Conservation (phyloP, 2,329 filamentous ascomycete genomes). For the Pseudomassariella vexata region DNA sequence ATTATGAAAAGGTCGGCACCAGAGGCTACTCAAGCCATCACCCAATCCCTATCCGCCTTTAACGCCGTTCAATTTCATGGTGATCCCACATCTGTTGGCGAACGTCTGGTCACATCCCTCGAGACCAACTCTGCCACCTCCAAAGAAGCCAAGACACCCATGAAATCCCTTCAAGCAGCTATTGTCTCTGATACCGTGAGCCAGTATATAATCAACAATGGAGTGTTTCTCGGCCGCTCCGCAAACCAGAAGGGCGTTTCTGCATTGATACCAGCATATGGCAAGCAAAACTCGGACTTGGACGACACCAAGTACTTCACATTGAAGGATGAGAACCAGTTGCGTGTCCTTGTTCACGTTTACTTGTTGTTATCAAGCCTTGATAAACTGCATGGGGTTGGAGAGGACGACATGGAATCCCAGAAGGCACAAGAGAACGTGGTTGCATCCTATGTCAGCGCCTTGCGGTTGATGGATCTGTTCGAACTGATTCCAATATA, state of each 20-base stretch:
- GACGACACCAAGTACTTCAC: slow-evolving; percentile 43
- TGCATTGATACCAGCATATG: slow-evolving; percentile 35
- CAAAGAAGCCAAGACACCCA: slow-evolving; percentile 55
- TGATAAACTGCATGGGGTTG: slow-evolving; percentile 45
- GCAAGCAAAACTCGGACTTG: slow-evolving; percentile 25
- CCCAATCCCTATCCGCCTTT: slow-evolving; percentile 56
- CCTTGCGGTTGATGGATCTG: slow-evolving; percentile 65
- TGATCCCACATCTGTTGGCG: slow-evolving; percentile 44
- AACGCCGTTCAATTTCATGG: slow-evolving; percentile 61
- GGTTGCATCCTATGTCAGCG: slow-evolving; percentile 75
- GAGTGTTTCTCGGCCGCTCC: slow-evolving; percentile 41
- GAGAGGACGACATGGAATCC: slow-evolving; percentile 28
- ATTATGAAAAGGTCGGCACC: slow-evolving; percentile 50
- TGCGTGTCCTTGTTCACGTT: slow-evolving; percentile 64
- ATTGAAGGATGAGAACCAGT: slow-evolving; percentile 53
- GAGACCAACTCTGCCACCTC: slow-evolving; percentile 50
- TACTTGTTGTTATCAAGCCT: slow-evolving; percentile 63
- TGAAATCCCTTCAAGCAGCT: slow-evolving; percentile 72
- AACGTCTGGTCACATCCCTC: slow-evolving; percentile 55
- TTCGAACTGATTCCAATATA: slow-evolving; percentile 82
- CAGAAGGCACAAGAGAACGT: slow-evolving; percentile 63
- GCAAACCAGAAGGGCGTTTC: slow-evolving; percentile 38
- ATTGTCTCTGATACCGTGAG: slow-evolving; percentile 61
- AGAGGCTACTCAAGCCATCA: slow-evolving; percentile 45
- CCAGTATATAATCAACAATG: slow-evolving; percentile 54